Conservation (phyloP, 2,329 filamentous ascomycete species). For the Metarhizium rileyi region DNA sequence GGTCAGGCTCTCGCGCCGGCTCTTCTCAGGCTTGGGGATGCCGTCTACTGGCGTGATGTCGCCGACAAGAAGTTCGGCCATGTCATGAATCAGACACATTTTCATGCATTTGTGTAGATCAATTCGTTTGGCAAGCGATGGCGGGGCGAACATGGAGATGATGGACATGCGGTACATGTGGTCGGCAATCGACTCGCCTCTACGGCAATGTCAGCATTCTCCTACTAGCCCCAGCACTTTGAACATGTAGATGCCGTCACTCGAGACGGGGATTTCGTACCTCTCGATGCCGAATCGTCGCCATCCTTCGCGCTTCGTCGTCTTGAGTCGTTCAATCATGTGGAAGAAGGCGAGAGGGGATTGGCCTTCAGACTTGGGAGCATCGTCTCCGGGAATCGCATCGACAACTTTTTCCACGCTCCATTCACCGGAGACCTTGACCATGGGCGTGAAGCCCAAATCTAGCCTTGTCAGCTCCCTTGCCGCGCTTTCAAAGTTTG, state of each 20-base stretch:
- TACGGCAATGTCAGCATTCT: slow-evolving; percentile 16
- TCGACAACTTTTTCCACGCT: slow-evolving; percentile 53
- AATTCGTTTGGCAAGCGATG: slow-evolving; percentile 58
- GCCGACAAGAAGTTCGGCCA: slow-evolving; percentile 90
- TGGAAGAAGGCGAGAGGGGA: slow-evolving; percentile 92
- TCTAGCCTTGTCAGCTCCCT: slow-evolving; percentile 10
- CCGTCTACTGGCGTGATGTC: slow-evolving; percentile 93
- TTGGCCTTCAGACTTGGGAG: slow-evolving; percentile 48
- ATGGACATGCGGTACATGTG: slow-evolving; percentile 99
- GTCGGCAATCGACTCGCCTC: slow-evolving; percentile 86
- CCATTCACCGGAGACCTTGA: slow-evolving; percentile 40
- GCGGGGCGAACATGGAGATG: slow-evolving; percentile 84
- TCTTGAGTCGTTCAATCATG: slow-evolving; percentile 87
- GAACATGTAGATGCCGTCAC: no score
- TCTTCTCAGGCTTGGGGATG: slow-evolving; percentile 81
- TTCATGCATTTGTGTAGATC: slow-evolving; percentile 79
- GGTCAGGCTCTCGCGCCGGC: slow-evolving; percentile 70
- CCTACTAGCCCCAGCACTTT: no score
- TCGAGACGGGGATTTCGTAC: slow-evolving; percentile 22
- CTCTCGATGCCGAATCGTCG: slow-evolving; percentile 67
- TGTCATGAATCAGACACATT: slow-evolving; percentile 95
- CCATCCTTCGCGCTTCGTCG: slow-evolving; percentile 94
- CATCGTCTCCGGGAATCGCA: slow-evolving; percentile 40
- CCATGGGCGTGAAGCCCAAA: slow-evolving; percentile 25
- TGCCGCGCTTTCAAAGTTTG: neutral